phyloP scores from a whole-genome alignment of 2,329 filamentous ascomycete species.

The Aureobasidium namibiae region DNA sequence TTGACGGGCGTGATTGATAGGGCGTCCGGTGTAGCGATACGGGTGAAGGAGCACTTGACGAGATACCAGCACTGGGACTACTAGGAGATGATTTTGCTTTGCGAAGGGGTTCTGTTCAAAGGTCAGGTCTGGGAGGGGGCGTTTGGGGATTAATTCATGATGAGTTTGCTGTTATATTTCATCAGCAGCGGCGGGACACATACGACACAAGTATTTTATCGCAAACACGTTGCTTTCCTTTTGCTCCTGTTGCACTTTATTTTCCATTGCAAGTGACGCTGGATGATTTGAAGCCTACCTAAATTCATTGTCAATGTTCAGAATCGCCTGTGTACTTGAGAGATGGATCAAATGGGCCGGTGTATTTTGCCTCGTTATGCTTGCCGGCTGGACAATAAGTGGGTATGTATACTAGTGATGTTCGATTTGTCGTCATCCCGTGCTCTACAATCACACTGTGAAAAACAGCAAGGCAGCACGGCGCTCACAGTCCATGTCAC shows the following conservation, averaged over 20 bases:
- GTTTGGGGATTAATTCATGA: slow-evolving; percentile 9
- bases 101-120: slow-evolving; percentile 7
- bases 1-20: slow-evolving; percentile 6
- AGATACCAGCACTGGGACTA: slow-evolving; percentile 12
- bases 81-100: slow-evolving; percentile 12
- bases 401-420: no score
- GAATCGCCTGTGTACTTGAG: no score
- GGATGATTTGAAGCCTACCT: no score
- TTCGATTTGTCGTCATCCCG: no score
- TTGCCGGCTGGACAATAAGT: no score
- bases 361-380: no score
- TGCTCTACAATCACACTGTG: no score
- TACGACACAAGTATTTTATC: slow-evolving; percentile 6
- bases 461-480: no score
- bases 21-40: slow-evolving; percentile 11
- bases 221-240: slow-evolving; percentile 1
- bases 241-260: neutral
- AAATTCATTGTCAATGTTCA: no score
- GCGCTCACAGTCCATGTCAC: no score
- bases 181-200: neutral
- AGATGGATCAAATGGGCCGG: no score
- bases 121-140: neutral
- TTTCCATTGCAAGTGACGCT: no score
- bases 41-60: slow-evolving; percentile 5
- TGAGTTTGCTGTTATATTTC: neutral